Evolutionary conservation across 1,284 basidiomycete genomes (phyloP).

Genomic region (Malassezia equina): DNA sequence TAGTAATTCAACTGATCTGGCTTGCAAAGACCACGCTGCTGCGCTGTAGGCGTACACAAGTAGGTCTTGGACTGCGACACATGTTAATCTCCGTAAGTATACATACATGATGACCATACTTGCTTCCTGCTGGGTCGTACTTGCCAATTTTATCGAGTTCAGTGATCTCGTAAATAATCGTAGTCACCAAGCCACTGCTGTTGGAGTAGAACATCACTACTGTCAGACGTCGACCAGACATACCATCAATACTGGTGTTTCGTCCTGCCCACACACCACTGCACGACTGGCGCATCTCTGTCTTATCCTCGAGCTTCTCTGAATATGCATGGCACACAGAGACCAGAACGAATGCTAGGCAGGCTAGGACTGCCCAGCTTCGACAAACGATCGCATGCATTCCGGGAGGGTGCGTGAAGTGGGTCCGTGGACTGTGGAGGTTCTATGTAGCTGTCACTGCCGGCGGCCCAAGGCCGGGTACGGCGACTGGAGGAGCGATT

Average conservation of each 20-base stretch:
- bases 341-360: background rate
- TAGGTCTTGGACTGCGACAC: constrained; percentile 55
- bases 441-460: background rate
- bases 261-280: constrained; percentile 82
- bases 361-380: background rate
- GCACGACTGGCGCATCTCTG: constrained; percentile 68
- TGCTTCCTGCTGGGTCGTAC: constrained; percentile 22
- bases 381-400: background rate
- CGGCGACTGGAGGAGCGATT: background rate
- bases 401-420: background rate
- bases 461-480: background rate
- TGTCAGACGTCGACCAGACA: background rate
- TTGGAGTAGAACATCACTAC: constrained; percentile 67
- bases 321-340: constrained; percentile 20
- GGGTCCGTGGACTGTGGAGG: background rate
- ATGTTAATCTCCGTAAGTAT: background rate
- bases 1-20: constrained; percentile 34
- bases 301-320: constrained; percentile 52
- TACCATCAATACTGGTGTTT: constrained; percentile 75
- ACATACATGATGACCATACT: constrained; percentile 4
- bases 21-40: constrained; percentile 23
- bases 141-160: constrained; percentile 75
- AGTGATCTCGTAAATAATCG: constrained; percentile 89
- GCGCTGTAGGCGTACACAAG: constrained; percentile 50
- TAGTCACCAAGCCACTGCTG: constrained; percentile 78